These are phyloP conservation scores for Eleusine indica DNA, from an alignment of 176 grass and related monocot species.

Conservation along the genomic window DNA sequence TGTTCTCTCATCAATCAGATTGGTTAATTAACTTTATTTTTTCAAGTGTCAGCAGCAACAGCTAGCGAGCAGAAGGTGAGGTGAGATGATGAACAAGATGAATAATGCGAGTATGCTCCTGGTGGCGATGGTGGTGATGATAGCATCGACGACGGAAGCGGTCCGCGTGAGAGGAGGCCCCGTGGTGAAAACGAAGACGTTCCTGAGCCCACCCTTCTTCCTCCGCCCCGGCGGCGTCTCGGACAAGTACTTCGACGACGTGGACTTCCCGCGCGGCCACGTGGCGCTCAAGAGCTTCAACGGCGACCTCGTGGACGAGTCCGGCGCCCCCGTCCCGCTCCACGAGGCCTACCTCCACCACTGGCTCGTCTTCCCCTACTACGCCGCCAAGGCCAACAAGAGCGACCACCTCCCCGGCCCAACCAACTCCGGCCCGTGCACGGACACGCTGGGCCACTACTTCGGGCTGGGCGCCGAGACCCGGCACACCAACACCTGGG, in stretches of 20 bases:
- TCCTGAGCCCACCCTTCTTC: constrained; percentile 62
- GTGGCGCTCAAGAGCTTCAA: constrained; percentile 81
- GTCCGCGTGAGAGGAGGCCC: neutral
- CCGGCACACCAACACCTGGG: constrained; percentile 74
- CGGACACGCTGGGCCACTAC: constrained; percentile 52
- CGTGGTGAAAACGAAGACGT: constrained; percentile 48
- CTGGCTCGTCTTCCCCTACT: constrained; percentile 68
- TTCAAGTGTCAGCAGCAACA: too few relatives aligned
- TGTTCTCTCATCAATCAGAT: too few relatives aligned
- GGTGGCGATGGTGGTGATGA: too few relatives aligned
- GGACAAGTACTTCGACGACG: constrained; percentile 54
- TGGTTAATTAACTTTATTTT: too few relatives aligned
- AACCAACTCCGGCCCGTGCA: constrained; percentile 72
- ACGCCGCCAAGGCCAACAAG: neutral
- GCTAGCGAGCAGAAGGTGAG: too few relatives aligned
- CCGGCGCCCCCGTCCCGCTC: constrained; percentile 60
- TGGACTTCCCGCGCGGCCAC: constrained; percentile 74
- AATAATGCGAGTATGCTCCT: too few relatives aligned
- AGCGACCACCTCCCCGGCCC: neutral
- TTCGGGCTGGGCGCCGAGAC: constrained; percentile 89
- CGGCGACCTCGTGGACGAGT: constrained; percentile 77
- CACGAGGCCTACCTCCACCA: constrained; percentile 92
- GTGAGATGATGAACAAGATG: too few relatives aligned
- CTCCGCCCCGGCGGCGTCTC: constrained; percentile 64
- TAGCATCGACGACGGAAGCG: too few relatives aligned